Base-by-base conservation (phyloP, 164 flowering plant genomes). In the Houttuynia cordata region DNA sequence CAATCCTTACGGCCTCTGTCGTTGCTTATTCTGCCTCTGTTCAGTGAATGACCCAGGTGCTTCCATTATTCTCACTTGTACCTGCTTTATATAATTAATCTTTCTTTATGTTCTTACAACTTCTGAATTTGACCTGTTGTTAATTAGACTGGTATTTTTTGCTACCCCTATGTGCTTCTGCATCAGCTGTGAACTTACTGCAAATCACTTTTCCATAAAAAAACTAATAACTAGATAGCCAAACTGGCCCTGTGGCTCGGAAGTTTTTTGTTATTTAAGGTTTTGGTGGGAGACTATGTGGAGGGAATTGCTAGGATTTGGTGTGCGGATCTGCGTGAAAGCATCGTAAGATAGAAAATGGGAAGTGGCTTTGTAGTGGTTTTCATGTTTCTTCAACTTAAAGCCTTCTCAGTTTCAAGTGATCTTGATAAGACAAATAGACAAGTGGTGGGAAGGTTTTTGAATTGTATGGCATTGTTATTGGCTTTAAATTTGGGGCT, bases 131-230 rank as follows among this genome's bases (percentile, higher is more conserved):
- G 1, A 9, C 60, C 18, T 45, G 65, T 65, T 56, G 19, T 51
- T 65, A 24, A 41, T 57, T 30, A 86, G 90, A 86, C 71, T 85
- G 94, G 94, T 89, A 89, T 71, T 77, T 82, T 18, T 86, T 91
- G 91, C 58, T 83, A 58, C 87, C 96, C 56, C 76, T 89, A 54
- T 86, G 82, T 71, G 64, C 78, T 12, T 61, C 64, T 53, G 88
- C 89, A 59, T 76, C 75, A 53, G 57, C 55, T 22, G 82, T 81
- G 19, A 82, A 83, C 69, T 67, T 81, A 53, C 52, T 71, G 22
- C 30, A 45, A 17, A 72, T 41, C 51, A 59, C 61, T 67, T 37
- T 7, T 50, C 45, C 25, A 30, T 23, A 22, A 47, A 64, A 8
- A 60, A n/a, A 61, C 37, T n/a, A 53, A 68, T 41, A 52, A 57